Percentiles rank a stretch among this genome's conserved stretches.
Evolutionary conservation across 2,329 filamentous ascomycete genomes (phyloP).

Genomic region (Penicillium sp.): DNA sequence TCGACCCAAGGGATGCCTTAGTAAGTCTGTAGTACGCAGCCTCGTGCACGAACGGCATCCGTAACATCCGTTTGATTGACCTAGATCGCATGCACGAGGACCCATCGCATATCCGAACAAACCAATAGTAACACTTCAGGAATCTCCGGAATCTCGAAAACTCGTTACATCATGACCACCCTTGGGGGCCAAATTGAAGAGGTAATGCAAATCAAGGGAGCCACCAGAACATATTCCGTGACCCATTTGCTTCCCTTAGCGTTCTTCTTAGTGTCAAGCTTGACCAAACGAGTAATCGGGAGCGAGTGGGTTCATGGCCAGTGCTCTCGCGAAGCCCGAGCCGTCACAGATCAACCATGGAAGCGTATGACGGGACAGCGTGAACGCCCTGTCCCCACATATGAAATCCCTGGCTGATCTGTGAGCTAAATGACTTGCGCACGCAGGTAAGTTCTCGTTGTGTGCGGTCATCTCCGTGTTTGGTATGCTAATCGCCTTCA

Average conservation of each 20-base stretch:
- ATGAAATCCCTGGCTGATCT: background rate
- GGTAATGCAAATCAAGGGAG: background rate
- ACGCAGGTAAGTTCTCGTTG: background rate
- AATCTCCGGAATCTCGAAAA: background rate
- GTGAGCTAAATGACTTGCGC: background rate
- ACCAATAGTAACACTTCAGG: background rate
- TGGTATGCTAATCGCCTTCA: background rate
- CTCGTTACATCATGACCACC: background rate
- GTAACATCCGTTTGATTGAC: background rate
- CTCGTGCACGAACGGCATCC: background rate
- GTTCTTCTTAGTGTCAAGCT: background rate
- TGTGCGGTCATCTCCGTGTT: background rate
- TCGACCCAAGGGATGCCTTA: background rate
- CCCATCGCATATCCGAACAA: background rate
- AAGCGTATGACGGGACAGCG: background rate
- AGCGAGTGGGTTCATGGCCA: background rate
- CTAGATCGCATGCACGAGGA: background rate
- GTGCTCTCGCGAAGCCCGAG: background rate
- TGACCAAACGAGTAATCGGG: background rate
- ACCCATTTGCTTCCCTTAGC: background rate
- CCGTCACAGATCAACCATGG: conserved; percentile 8
- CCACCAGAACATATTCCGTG: background rate
- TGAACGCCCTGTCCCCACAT: background rate
- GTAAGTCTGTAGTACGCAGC: background rate
- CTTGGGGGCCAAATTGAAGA: background rate